Percentiles rank a stretch among this genome's conserved stretches.
Conservation (phyloP, 23 red algal genomes). For the Gracilariopsis chorda region DNA sequence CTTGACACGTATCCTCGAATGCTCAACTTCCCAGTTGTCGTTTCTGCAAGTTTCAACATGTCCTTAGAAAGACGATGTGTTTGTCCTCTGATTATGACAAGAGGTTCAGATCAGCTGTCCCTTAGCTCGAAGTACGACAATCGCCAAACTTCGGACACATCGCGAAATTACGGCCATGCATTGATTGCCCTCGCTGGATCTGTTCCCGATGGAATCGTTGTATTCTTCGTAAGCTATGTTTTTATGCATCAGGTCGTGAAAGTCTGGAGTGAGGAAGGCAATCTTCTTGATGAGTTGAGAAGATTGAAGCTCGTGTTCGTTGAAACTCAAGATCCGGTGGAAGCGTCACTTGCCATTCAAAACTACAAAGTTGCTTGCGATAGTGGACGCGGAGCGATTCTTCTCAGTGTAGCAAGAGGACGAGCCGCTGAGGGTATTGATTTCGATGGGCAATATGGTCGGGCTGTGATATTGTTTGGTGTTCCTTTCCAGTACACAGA, state of each 20-base stretch:
- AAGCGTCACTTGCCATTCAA: slow-evolving; percentile 87
- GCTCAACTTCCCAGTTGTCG: slow-evolving; percentile 83
- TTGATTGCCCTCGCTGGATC: slow-evolving; percentile 69
- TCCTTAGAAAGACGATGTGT: slow-evolving; percentile 86
- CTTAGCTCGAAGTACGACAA: slow-evolving; percentile 84
- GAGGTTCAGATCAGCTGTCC: slow-evolving; percentile 91
- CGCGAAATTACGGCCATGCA: slow-evolving; percentile 93
- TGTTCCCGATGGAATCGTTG: slow-evolving; percentile 96
- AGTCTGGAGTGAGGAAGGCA: slow-evolving; percentile 80
- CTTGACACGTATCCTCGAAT: slow-evolving; percentile 88
- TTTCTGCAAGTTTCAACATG: slow-evolving; percentile 83
- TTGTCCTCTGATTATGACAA: slow-evolving; percentile 87
- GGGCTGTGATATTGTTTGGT: slow-evolving; percentile 87
- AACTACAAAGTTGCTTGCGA: slow-evolving; percentile 90
- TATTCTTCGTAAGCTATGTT: slow-evolving; percentile 95
- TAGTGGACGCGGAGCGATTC: slow-evolving; percentile 88
- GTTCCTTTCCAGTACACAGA: slow-evolving; percentile 99
- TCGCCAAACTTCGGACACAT: slow-evolving; percentile 74
- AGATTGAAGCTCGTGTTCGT: slow-evolving; percentile 96
- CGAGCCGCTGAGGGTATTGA: slow-evolving; percentile 97
- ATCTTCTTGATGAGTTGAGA: slow-evolving; percentile 72
- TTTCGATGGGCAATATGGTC: slow-evolving; percentile 94
- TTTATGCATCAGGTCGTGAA: slow-evolving; percentile 93
- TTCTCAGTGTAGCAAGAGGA: slow-evolving; percentile 96
- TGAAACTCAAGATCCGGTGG: slow-evolving; percentile 93